Conservation (phyloP, 768 basidiomycete species). For the Boletus subparvulus region DNA sequence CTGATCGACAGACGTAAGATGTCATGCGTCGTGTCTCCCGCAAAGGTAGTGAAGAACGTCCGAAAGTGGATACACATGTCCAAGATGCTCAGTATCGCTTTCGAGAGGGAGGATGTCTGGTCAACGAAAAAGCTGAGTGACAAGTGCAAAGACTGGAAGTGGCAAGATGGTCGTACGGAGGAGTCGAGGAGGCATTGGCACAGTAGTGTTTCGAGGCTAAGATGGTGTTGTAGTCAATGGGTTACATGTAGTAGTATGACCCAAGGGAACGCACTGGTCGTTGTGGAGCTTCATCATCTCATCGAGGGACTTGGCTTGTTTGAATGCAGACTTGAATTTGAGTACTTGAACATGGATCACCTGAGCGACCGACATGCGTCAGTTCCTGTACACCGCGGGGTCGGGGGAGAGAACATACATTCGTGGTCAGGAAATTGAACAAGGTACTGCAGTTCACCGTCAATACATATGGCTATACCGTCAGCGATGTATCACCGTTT, state of each 20-base stretch:
- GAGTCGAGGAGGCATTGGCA: constrained; percentile 62
- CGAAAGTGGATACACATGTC: constrained; percentile 75
- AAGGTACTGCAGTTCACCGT: constrained; percentile 46
- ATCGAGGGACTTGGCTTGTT: constrained; percentile 61
- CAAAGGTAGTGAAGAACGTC: constrained; percentile 58
- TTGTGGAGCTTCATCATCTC: constrained; percentile 72
- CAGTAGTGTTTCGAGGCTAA: constrained; percentile 60
- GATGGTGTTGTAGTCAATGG: constrained; percentile 1
- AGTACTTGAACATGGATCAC: constrained; percentile 65
- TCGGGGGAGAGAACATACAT: constrained; percentile 45
- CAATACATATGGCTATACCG: not conserved
- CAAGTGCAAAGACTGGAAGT: not conserved
- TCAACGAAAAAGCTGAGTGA: not conserved
- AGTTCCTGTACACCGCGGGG: not conserved
- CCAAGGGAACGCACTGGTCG: constrained; percentile 53
- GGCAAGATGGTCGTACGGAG: constrained; percentile 43
- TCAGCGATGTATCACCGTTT: not conserved
- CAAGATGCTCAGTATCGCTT: constrained; percentile 64
- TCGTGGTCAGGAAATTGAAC: constrained; percentile 69
- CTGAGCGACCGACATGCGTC: constrained; percentile 35
- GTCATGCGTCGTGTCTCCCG: constrained; percentile 62
- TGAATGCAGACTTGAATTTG: constrained; percentile 58
- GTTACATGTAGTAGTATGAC: not conserved
- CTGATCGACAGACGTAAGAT: constrained; percentile 48
- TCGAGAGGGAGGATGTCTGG: constrained; percentile 64